Percentiles rank a stretch among this genome's conserved stretches.
Conservation (phyloP, 2,329 filamentous ascomycete species). For the Alternaria arborescens region DNA sequence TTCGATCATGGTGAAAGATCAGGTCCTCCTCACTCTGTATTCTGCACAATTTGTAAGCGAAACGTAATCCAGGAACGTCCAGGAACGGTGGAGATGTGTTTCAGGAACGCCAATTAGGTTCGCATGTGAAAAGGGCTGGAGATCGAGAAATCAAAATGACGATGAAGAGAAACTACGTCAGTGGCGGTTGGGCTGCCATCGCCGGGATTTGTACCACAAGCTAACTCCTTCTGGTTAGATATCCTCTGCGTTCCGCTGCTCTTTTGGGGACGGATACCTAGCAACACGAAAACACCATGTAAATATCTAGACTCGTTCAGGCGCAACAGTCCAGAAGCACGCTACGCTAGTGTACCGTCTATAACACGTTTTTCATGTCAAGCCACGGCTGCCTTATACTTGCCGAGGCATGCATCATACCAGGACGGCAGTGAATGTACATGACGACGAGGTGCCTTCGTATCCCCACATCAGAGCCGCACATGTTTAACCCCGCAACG, state of each 20-base stretch:
- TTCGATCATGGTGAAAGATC: background rate
- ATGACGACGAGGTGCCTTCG: conserved; percentile 5
- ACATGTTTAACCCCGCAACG: conserved; percentile 13
- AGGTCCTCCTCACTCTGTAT: background rate
- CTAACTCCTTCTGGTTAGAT: background rate
- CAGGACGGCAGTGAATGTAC: conserved; percentile 3
- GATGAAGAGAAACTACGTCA: conserved; percentile 13
- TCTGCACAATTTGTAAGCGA: conserved; percentile 1
- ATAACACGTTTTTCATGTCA: background rate
- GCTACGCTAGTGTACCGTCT: background rate
- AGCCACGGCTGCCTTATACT: background rate
- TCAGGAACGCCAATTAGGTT: conserved; percentile 8
- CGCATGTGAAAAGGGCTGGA: conserved; percentile 1
- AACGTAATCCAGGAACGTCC: background rate
- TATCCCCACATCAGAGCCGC: conserved; percentile 7
- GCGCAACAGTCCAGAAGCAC: background rate
- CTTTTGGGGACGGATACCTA: background rate
- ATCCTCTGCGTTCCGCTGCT: conserved; percentile 3
- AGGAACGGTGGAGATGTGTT: conserved; percentile 2
- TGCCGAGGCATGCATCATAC: background rate
- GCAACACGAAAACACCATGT: background rate
- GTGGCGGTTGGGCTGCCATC: conserved; percentile 7
- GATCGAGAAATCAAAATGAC: conserved; percentile 14
- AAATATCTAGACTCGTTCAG: conserved; percentile 2
- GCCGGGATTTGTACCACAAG: background rate